Percentiles rank a stretch among this genome's conserved stretches.
phyloP scores from a whole-genome alignment of 371 early-diverging fungal species.

The Dinochytrium kinnereticum region DNA sequence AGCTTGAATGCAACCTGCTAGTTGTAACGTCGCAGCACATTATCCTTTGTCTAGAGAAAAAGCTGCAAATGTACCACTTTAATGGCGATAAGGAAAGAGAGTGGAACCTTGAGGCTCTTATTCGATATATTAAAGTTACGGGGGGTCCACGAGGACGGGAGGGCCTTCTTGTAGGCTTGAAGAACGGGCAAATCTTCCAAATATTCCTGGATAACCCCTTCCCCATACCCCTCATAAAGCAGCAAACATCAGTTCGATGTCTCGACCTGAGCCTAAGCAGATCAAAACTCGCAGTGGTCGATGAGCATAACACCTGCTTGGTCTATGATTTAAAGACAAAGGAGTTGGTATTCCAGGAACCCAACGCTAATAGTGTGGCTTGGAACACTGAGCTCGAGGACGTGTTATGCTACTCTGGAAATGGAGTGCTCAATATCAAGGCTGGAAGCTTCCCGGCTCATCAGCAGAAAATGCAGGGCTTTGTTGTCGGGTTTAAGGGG shows the following conservation, averaged over 20 bases:
- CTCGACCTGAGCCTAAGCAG: constrained; percentile 53
- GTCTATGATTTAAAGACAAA: constrained; percentile 53
- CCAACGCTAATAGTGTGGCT: constrained; percentile 56
- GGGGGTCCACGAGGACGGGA: constrained; percentile 60
- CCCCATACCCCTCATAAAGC: constrained; percentile 54
- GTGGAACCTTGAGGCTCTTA: constrained; percentile 57
- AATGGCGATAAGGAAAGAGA: constrained; percentile 56
- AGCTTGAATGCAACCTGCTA: constrained; percentile 59
- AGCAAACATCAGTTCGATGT: constrained; percentile 49
- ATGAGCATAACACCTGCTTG: constrained; percentile 53
- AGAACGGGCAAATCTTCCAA: constrained; percentile 55
- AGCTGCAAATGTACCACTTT: constrained; percentile 53
- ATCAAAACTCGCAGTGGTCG: constrained; percentile 57
- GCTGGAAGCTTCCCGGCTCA: constrained; percentile 51
- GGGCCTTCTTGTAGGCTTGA: constrained; percentile 58
- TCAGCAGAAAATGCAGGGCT: constrained; percentile 57
- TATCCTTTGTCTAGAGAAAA: constrained; percentile 54
- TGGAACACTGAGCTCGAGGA: constrained; percentile 62
- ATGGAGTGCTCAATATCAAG: constrained; percentile 54
- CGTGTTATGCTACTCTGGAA: constrained; percentile 57
- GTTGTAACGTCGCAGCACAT: constrained; percentile 59
- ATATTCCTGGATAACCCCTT: constrained; percentile 59
- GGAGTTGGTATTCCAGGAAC: constrained; percentile 57
- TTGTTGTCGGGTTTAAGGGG: constrained; percentile 64
- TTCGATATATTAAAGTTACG: constrained; percentile 59